Evolutionary conservation across 345 rosid genomes (phyloP).

Genomic region (Gossypium longicalyx): DNA sequence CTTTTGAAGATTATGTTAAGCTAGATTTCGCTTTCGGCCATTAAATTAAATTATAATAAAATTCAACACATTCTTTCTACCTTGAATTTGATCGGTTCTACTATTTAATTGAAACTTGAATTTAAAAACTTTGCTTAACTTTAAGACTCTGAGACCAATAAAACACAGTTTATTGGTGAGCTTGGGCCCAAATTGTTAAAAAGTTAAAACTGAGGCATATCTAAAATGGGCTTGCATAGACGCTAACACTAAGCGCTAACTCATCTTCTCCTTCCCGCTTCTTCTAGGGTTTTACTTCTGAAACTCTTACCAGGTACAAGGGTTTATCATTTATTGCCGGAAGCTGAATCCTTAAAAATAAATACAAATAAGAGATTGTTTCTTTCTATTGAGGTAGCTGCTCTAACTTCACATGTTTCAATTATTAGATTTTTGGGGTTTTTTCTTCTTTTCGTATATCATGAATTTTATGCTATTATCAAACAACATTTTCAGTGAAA

Average conservation of each 20-base stretch:
- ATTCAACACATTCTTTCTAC: neutral
- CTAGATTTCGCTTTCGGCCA: neutral
- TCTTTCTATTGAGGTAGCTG: neutral
- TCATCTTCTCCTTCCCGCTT: neutral
- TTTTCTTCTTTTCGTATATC: neutral
- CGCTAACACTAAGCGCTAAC: neutral
- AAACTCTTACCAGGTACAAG: neutral
- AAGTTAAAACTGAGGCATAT: neutral
- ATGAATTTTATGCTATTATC: neutral
- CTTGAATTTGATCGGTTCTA: too few species aligned
- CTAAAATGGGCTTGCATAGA: neutral
- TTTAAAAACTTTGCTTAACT: neutral
- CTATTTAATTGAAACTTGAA: too few species aligned
- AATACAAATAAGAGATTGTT: neutral
- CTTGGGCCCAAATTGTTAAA: neutral
- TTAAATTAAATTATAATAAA: neutral
- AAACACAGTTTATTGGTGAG: neutral
- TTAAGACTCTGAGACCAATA: neutral
- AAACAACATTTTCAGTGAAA: neutral
- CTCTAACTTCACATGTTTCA: neutral
- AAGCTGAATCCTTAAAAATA: neutral
- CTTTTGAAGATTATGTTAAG: neutral
- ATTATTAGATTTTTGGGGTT: neutral
- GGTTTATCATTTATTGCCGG: neutral
- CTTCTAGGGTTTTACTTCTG: conserved; percentile 1